phyloP scores from a whole-genome alignment of 2,329 filamentous ascomycete genomes.

The Ascosphaera acerosa region DNA sequence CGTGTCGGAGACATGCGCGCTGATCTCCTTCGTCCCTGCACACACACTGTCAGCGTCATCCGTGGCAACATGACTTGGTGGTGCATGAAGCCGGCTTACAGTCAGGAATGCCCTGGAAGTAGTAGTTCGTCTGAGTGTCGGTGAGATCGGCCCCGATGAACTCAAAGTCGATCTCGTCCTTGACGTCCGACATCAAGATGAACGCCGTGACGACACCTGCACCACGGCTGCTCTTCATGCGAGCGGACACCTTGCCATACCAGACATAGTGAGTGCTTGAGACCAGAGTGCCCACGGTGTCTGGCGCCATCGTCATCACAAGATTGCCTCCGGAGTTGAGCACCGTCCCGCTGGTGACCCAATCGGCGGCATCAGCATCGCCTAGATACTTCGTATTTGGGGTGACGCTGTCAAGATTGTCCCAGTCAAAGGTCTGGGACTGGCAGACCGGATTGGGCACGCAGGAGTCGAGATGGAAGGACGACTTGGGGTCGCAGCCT shows the following conservation, averaged over 20 bases:
- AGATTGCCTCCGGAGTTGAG: slow-evolving; percentile 35
- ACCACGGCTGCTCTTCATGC: slow-evolving; percentile 60
- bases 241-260: slow-evolving; percentile 84
- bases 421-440: slow-evolving; percentile 47
- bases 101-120: slow-evolving; percentile 77
- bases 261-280: slow-evolving; percentile 74
- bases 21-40: no score
- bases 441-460: slow-evolving; percentile 63
- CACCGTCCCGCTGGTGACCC: slow-evolving; percentile 65
- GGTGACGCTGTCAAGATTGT: slow-evolving; percentile 40
- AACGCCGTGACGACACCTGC: slow-evolving; percentile 89
- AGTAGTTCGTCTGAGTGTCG: slow-evolving; percentile 80
- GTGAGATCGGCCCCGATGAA: slow-evolving; percentile 60
- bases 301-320: slow-evolving; percentile 68
- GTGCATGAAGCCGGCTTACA: slow-evolving; percentile 40
- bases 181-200: slow-evolving; percentile 81
- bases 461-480: slow-evolving; percentile 61
- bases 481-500: slow-evolving; percentile 75
- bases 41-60: slow-evolving; percentile 2
- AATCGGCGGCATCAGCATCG: slow-evolving; percentile 54
- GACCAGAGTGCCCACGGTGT: slow-evolving; percentile 67
- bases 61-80: not conserved
- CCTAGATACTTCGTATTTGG: slow-evolving; percentile 66
- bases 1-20: slow-evolving; percentile 39
- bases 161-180: slow-evolving; percentile 97